A percentile compares a stretch with the other conserved stretches of the same genome.
Evolutionary conservation across 2,329 filamentous ascomycete species (phyloP).

Genomic region (Aphanocladium album): DNA sequence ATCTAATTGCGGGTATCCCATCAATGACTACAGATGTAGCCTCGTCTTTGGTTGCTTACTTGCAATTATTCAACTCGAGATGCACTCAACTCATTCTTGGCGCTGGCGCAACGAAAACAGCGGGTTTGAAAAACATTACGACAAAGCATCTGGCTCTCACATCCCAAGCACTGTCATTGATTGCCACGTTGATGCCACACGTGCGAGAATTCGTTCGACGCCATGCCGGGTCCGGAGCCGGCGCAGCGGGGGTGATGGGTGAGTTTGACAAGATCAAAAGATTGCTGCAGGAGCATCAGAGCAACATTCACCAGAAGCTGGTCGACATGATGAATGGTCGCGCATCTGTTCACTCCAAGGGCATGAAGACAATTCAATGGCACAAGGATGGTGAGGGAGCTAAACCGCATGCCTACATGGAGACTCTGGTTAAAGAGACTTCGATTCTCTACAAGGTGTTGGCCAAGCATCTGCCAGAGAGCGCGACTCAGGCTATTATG

Average conservation of each 20-base stretch:
- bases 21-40: constrained; percentile 85
- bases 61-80: constrained; percentile 91
- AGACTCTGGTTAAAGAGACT: constrained; percentile 81
- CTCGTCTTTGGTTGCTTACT: constrained; percentile 71
- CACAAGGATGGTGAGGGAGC: constrained; percentile 41
- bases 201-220: constrained; percentile 86
- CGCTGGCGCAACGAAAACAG: constrained; percentile 82
- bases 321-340: constrained; percentile 87
- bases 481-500: constrained; percentile 78
- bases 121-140: constrained; percentile 91
- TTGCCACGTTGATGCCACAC: constrained; percentile 82
- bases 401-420: constrained; percentile 68
- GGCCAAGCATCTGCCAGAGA: constrained; percentile 73
- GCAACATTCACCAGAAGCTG: constrained; percentile 85
- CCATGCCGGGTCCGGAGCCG: constrained; percentile 53
- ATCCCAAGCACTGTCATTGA: constrained; percentile 81
- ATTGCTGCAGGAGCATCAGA: constrained; percentile 82
- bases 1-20: constrained; percentile 77
- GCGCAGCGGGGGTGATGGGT: constrained; percentile 57
- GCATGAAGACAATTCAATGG: constrained; percentile 73
- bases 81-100: constrained; percentile 95
- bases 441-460: constrained; percentile 78
- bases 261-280: constrained; percentile 88
- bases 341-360: constrained; percentile 66
- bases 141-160: constrained; percentile 92